Evolutionary conservation across 176 grass and related monocot genomes (phyloP).

Genomic region (Oryza officinalis): DNA sequence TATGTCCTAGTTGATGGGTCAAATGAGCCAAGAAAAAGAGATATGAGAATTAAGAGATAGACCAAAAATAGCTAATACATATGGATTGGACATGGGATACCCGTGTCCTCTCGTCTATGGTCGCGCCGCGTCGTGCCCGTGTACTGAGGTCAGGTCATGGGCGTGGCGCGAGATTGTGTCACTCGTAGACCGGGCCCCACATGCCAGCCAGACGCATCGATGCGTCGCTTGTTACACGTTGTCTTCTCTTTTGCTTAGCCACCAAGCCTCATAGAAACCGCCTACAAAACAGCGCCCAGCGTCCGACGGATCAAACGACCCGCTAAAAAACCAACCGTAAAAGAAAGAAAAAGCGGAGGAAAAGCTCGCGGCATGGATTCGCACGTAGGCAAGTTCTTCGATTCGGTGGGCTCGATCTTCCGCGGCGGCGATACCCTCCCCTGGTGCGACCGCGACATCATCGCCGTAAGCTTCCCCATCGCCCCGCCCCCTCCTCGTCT

Average conservation of each 20-base stretch:
- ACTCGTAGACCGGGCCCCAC: too few relatives aligned
- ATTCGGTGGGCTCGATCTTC: slow-evolving; percentile 80
- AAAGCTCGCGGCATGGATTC: slow-evolving; percentile 39
- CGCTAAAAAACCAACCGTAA: not conserved
- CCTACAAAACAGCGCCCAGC: slow-evolving; percentile 13
- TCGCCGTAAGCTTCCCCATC: slow-evolving; percentile 53
- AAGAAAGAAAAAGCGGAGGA: not conserved
- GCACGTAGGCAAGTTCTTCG: slow-evolving; percentile 54
- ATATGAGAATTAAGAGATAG: too few relatives aligned
- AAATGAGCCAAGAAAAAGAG: too few relatives aligned
- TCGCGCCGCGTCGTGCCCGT: too few relatives aligned
- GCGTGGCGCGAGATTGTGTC: too few relatives aligned
- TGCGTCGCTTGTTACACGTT: not conserved
- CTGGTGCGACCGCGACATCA: slow-evolving; percentile 77
- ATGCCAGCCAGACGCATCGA: not conserved
- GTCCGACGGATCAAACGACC: slow-evolving; percentile 30
- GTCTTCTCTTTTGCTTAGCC: not conserved
- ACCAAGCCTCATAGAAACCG: slow-evolving; percentile 15
- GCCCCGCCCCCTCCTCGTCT: not conserved
- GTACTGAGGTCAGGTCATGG: too few relatives aligned
- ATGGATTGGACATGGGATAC: too few relatives aligned
- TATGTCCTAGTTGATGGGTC: too few relatives aligned
- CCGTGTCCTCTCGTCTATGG: too few relatives aligned
- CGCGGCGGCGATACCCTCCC: slow-evolving; percentile 64
- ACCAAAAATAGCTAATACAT: too few relatives aligned